Percentiles rank a stretch among this genome's conserved stretches.
These are phyloP conservation scores for Bodo saltans DNA, from an alignment of 78 protist genomes.

Conservation along the genomic window DNA sequence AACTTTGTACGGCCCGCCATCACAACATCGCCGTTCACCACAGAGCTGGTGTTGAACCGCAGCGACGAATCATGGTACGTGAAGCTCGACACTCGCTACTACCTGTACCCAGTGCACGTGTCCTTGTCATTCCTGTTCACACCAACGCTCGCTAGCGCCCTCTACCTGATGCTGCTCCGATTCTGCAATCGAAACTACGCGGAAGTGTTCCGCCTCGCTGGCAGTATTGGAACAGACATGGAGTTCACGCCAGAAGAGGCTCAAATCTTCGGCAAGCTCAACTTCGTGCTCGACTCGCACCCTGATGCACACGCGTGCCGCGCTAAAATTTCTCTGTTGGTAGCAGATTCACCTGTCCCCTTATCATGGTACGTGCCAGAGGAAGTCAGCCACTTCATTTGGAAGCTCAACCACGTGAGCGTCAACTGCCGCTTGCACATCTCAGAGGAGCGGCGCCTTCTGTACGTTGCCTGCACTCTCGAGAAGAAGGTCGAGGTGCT, in stretches of 20 bases:
- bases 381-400: background rate
- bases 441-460: background rate
- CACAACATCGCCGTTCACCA: slow-evolving; percentile 25
- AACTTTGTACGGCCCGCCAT: slow-evolving; percentile 13
- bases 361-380: slow-evolving; percentile 31
- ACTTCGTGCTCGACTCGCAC: slow-evolving; percentile 7
- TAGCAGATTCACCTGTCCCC: slow-evolving; percentile 21
- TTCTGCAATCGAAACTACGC: slow-evolving; percentile 28
- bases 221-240: slow-evolving; percentile 41
- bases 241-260: slow-evolving; percentile 41
- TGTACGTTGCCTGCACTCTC: background rate
- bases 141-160: slow-evolving; percentile 51
- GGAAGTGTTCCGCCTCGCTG: slow-evolving; percentile 44
- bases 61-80: slow-evolving; percentile 24
- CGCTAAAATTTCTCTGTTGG: slow-evolving; percentile 37
- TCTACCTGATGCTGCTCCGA: slow-evolving; percentile 44
- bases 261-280: background rate
- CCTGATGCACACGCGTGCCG: slow-evolving; percentile 58
- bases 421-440: background rate
- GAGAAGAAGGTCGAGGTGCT: background rate
- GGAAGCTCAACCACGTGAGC: background rate
- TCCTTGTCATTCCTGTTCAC: slow-evolving; percentile 42
- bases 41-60: slow-evolving; percentile 43
- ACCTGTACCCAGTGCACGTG: slow-evolving; percentile 46
- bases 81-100: slow-evolving; percentile 20